These are phyloP conservation scores for Boletus barrowsii DNA, from an alignment of 768 basidiomycete species.

Conservation along the genomic window DNA sequence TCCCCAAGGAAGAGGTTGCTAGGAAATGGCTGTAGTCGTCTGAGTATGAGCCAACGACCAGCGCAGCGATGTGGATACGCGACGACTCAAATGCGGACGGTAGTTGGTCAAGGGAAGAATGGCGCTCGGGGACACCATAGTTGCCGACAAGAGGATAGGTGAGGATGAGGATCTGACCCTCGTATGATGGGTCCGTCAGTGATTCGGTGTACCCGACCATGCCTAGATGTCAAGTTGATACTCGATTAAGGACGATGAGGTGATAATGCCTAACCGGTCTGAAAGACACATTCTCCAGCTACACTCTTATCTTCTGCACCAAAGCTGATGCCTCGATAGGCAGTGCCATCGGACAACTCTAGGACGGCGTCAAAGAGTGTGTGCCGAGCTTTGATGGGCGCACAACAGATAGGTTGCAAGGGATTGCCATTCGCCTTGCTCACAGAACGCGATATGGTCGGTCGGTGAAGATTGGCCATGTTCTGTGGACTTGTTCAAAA, in stretches of 20 bases:
- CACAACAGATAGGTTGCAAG: constrained; percentile 35
- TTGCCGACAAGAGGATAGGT: constrained; percentile 97
- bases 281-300: constrained; percentile 98
- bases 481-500: constrained; percentile 5
- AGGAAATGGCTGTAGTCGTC: constrained; percentile 94
- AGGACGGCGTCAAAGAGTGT: constrained; percentile 61
- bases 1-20: constrained; percentile 78
- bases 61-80: constrained; percentile 87
- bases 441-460: constrained; percentile 43
- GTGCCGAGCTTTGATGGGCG: constrained; percentile 24
- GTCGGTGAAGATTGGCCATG: constrained; percentile 35
- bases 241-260: constrained; percentile 1
- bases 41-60: constrained; percentile 93
- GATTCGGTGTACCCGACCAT: constrained; percentile 99
- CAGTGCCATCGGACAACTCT: constrained; percentile 87
- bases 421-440: constrained; percentile 36
- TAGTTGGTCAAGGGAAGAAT: constrained; percentile 46
- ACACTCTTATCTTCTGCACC: constrained; percentile 89
- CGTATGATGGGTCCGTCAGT: constrained; percentile 96
- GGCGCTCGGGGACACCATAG: constrained; percentile 89
- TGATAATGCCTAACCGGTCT: constrained; percentile 72
- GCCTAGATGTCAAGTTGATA: constrained; percentile 48
- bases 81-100: constrained; percentile 89
- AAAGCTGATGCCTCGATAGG: constrained; percentile 87
- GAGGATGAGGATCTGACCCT: constrained; percentile 95